phyloP scores from a whole-genome alignment of 2,329 filamentous ascomycete genomes.

The Colletotrichum trifolii region DNA sequence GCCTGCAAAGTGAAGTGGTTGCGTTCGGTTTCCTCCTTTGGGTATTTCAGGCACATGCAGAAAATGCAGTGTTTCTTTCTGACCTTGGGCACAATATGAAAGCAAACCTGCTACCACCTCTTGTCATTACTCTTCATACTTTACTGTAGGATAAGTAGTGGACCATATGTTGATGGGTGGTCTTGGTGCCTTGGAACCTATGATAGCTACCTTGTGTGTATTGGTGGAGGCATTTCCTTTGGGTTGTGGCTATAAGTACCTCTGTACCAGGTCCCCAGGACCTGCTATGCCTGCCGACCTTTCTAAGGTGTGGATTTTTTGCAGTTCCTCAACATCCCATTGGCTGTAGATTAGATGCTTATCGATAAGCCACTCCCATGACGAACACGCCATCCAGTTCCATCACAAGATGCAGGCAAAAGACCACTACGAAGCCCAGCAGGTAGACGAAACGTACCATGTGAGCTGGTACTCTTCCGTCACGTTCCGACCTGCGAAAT shows the following conservation, averaged over 20 bases:
- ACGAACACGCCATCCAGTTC: constrained; percentile 30
- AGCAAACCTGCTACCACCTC: too few relatives aligned
- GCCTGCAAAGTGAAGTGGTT: constrained; percentile 8
- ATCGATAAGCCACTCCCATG: constrained; percentile 33
- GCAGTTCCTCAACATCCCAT: background rate
- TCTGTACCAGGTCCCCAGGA: background rate
- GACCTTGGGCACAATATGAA: background rate
- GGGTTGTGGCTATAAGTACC: too few relatives aligned
- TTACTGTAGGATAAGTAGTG: background rate
- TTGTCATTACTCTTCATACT: too few relatives aligned
- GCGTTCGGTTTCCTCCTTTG: constrained; percentile 22
- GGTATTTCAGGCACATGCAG: background rate
- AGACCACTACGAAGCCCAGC: background rate
- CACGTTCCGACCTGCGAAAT: background rate
- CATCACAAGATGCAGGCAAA: constrained; percentile 32
- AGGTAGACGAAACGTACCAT: constrained; percentile 16
- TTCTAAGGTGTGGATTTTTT: background rate
- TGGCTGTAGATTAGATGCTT: constrained; percentile 2
- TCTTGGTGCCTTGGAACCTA: too few relatives aligned
- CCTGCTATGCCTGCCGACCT: background rate
- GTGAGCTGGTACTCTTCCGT: constrained; percentile 25
- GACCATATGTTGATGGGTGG: background rate
- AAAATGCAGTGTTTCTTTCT: too few relatives aligned
- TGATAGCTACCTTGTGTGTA: too few relatives aligned
- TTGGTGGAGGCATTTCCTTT: too few relatives aligned